Evolutionary conservation across 2,329 filamentous ascomycete genomes (phyloP), one percentile per base, ranked within the genome.

Genomic region (Aspergillus niger): DNA sequence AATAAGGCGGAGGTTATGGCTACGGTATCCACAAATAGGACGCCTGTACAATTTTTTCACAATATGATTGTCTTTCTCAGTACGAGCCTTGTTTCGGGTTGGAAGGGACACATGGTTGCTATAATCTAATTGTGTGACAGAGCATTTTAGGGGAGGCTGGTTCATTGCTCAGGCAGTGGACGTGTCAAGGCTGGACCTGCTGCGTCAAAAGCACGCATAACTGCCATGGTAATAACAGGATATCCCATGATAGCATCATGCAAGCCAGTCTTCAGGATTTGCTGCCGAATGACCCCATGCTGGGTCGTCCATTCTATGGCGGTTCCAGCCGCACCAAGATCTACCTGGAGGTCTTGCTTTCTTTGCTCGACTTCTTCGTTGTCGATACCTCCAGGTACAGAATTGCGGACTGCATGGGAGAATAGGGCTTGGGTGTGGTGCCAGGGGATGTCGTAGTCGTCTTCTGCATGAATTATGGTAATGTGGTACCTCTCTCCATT

Each of bases 371-470:
- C 52, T 1, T 60, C 44, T 4, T 60, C 52, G 17, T 56, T 41
- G 1, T 38, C 52, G 8, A 60, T 47, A 1, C 47, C 55, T 6
- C 28, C 47, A 10, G 43, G 58, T 10, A 60, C 44, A 2, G 51
- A 22, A 0, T 43, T 55, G 5, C 50, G 53, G n/a, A 61, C 51
- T 1, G 50, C 59, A 17, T 55, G 51, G 44, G 50, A 58, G 38
- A 58, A 50, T 5, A 61, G 36, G 7, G 54, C 48, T 13, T 55
- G 22, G 26, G 20, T 44, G 48, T 67, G 66, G 24, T 69, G 60
- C 47, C 63, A 74, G 0, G 73, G 73, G 39, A 75, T 73, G 43
- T 73, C 69, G 43, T 69, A 73, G 60, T 76, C 75, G 58, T 76
- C 73, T 57, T 74, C 66, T 0, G 74, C 73, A 52, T 76, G 74